Evolutionary conservation across 768 basidiomycete species (phyloP).

Genomic region (Lepiota brunneoincarnata): DNA sequence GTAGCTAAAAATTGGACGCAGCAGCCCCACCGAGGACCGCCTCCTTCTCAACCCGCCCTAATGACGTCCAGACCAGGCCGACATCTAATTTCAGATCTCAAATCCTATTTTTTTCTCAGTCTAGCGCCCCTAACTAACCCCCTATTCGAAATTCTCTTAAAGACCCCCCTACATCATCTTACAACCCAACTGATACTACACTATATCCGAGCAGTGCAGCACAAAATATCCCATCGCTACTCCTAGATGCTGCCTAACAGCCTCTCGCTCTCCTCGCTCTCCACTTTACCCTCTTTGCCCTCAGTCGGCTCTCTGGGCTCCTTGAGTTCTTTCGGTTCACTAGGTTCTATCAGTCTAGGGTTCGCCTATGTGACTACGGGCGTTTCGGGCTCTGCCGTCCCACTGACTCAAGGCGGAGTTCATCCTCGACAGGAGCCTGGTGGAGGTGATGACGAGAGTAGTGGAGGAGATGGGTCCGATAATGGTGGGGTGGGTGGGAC

Average conservation of each 20-base stretch:
- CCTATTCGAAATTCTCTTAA: too few relatives aligned
- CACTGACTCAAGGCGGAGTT: not conserved
- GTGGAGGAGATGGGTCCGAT: not conserved
- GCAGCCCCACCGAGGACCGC: too few relatives aligned
- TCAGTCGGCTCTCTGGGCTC: conserved; percentile 2
- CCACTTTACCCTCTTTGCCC: not conserved
- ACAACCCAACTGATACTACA: not conserved
- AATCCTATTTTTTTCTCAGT: too few relatives aligned
- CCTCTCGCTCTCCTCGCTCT: conserved; percentile 1
- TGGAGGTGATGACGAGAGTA: not conserved
- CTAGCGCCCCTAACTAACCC: too few relatives aligned
- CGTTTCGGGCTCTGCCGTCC: conserved; percentile 2
- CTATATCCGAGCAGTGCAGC: not conserved
- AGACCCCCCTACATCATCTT: not conserved
- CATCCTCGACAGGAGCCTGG: not conserved
- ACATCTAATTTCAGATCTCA: too few relatives aligned
- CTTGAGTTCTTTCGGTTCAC: not conserved
- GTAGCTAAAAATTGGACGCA: too few relatives aligned
- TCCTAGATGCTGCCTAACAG: not conserved
- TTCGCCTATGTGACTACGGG: not conserved
- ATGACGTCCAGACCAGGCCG: too few relatives aligned
- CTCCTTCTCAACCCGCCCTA: too few relatives aligned
- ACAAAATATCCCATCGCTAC: not conserved
- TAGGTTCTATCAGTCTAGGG: conserved; percentile 3
- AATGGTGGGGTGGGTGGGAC: not conserved